phyloP scores from a whole-genome alignment of 306 rosid species.

The Prunus mume region DNA sequence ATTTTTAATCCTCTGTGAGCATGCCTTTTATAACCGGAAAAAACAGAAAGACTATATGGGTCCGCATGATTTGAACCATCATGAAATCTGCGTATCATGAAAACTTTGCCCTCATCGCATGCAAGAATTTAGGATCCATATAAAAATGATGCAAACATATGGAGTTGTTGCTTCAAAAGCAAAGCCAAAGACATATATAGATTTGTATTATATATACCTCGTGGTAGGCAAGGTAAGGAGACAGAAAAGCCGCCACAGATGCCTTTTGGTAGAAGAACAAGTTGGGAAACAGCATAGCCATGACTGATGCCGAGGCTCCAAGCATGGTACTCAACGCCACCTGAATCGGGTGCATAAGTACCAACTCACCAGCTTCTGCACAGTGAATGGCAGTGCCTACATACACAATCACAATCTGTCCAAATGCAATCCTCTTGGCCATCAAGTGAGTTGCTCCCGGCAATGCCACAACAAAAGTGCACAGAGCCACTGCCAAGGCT shows the following conservation, averaged over 20 bases:
- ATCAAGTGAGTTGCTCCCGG: conserved; percentile 48
- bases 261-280: not conserved
- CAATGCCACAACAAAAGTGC: conserved; percentile 54
- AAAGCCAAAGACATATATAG: not conserved
- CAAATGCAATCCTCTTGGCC: conserved; percentile 63
- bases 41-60: not conserved
- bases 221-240: conserved; percentile 44
- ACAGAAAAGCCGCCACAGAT: conserved; percentile 50
- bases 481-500: conserved; percentile 35
- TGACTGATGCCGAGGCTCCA: conserved; percentile 65
- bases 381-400: conserved; percentile 53
- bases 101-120: not conserved
- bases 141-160: not conserved
- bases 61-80: not conserved
- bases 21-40: not conserved
- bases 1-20: not conserved
- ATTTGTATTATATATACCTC: conserved; percentile 34
- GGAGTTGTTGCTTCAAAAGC: not conserved
- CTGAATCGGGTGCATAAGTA: conserved; percentile 42
- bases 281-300: conserved; percentile 59
- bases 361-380: conserved; percentile 20
- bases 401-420: conserved; percentile 66
- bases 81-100: not conserved
- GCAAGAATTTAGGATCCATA: not conserved
- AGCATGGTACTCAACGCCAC: conserved; percentile 54